A percentile compares a stretch with the other conserved stretches of the same genome.
Evolutionary conservation across 768 basidiomycete genomes (phyloP).

Genomic region (Tulasnella sp.): DNA sequence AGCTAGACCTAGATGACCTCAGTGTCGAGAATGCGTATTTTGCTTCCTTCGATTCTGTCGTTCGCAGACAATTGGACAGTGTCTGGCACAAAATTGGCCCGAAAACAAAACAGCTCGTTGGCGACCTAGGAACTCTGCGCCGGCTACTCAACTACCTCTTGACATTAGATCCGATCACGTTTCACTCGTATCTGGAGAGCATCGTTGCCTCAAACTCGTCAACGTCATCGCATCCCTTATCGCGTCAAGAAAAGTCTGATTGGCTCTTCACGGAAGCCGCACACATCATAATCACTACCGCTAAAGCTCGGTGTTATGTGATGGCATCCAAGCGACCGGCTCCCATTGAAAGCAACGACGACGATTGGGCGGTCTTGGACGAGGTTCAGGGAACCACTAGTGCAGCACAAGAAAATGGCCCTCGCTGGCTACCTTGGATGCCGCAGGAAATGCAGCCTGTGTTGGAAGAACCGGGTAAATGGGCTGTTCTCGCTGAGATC

Average conservation of each 20-base stretch:
- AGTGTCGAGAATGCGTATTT: constrained; percentile 91
- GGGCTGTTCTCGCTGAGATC: constrained; percentile 74
- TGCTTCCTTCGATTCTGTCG: constrained; percentile 78
- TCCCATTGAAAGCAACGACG: constrained; percentile 25
- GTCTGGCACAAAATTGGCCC: constrained; percentile 97
- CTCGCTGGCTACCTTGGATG: constrained; percentile 37
- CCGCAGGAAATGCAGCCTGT: constrained; percentile 73
- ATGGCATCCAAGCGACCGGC: constrained; percentile 24
- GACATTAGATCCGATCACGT: constrained; percentile 81
- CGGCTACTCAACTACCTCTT: constrained; percentile 75
- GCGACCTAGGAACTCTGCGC: constrained; percentile 74
- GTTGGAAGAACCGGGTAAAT: constrained; percentile 91
- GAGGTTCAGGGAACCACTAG: constrained; percentile 40
- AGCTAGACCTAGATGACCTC: constrained; percentile 92
- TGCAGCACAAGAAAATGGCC: not conserved
- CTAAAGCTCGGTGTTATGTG: constrained; percentile 71
- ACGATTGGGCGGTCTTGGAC: constrained; percentile 63
- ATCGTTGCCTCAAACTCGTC: constrained; percentile 52
- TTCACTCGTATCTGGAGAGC: constrained; percentile 85
- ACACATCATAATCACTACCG: constrained; percentile 68
- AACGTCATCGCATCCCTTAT: constrained; percentile 29
- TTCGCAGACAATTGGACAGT: constrained; percentile 78
- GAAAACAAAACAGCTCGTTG: constrained; percentile 82
- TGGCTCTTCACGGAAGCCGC: constrained; percentile 93
- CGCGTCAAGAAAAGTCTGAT: constrained; percentile 47